phyloP scores from a whole-genome alignment of 2,329 filamentous ascomycete species.

The Calonectria montana region DNA sequence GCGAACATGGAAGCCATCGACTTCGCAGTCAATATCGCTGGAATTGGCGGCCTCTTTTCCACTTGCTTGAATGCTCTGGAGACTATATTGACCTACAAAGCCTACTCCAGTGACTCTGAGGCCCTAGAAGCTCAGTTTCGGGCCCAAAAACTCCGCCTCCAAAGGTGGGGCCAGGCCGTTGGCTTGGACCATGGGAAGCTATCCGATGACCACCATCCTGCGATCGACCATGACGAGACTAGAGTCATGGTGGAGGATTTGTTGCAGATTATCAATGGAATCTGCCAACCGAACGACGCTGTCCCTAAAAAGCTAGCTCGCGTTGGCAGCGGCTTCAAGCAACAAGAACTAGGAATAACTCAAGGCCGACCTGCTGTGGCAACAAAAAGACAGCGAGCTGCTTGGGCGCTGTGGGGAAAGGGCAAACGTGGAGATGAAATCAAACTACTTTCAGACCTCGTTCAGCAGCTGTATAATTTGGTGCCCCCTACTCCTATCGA shows the following conservation, averaged over 20 bases:
- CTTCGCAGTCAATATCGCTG: conserved; percentile 30
- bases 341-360: neutral
- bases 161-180: conserved; percentile 35
- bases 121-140: conserved; percentile 25
- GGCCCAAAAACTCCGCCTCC: conserved; percentile 26
- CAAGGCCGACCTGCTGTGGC: too few species aligned
- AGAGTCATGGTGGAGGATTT: neutral
- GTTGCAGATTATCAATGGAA: neutral
- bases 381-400: neutral
- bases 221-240: neutral
- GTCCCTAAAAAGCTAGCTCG: neutral
- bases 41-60: conserved; percentile 36
- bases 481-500: neutral
- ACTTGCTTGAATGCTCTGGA: conserved; percentile 34
- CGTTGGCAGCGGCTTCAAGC: neutral
- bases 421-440: neutral
- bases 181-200: conserved; percentile 21
- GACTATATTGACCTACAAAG: conserved; percentile 26
- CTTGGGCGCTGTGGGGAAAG: conserved; percentile 2
- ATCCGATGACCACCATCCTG: neutral
- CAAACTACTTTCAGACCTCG: neutral
- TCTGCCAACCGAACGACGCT: neutral
- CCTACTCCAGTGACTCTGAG: conserved; percentile 25
- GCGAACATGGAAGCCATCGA: conserved; percentile 30
- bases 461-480: neutral